Evolutionary conservation across 306 rosid genomes (phyloP).

Genomic region (Potentilla sterilis): DNA sequence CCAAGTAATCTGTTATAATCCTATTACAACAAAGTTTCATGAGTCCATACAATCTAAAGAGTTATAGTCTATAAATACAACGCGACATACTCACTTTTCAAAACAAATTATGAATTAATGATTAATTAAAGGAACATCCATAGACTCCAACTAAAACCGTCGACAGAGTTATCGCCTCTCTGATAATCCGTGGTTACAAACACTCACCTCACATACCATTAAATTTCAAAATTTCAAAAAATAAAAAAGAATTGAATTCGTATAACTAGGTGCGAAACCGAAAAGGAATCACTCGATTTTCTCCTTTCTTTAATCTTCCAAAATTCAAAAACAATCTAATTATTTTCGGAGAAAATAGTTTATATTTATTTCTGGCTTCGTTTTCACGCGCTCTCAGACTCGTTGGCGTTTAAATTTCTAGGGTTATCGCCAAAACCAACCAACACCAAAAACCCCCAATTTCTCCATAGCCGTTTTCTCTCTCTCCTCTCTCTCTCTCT

Average conservation of each 20-base stretch:
- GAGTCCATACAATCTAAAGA: background rate
- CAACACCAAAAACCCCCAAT: background rate
- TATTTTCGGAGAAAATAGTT: background rate
- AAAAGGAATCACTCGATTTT: background rate
- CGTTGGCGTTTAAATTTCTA: background rate
- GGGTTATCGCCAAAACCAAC: background rate
- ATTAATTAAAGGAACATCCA: background rate
- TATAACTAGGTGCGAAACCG: background rate
- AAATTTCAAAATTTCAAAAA: too few species aligned
- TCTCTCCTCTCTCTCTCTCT: background rate
- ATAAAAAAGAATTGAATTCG: background rate
- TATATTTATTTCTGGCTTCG: background rate
- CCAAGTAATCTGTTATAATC: background rate
- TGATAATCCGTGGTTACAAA: background rate
- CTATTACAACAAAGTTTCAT: background rate
- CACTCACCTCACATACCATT: background rate
- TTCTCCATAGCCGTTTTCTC: background rate
- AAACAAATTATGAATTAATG: background rate
- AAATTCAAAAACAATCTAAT: background rate
- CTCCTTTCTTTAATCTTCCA: background rate
- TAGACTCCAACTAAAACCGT: background rate
- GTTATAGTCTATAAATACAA: background rate
- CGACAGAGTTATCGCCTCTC: background rate
- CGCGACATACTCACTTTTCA: background rate
- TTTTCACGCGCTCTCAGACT: background rate